phyloP scores from a whole-genome alignment of 257 asterid genomes.

The Solanum tacnaense region DNA sequence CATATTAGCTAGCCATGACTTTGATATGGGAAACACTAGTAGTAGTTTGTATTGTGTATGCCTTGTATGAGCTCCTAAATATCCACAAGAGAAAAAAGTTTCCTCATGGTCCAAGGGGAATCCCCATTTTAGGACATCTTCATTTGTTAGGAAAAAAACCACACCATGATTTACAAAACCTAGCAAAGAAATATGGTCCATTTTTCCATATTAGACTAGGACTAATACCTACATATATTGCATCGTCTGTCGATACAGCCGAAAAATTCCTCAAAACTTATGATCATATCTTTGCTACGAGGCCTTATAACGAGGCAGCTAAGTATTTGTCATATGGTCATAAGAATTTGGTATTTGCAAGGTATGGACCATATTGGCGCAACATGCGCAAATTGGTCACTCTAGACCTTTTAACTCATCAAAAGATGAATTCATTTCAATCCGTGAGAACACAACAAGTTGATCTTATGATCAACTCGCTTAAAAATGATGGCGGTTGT shows the following conservation, averaged over 20 bases:
- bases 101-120: conserved; percentile 19
- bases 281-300: conserved; percentile 10
- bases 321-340: neutral
- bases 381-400: neutral
- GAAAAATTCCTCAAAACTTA: conserved; percentile 10
- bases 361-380: neutral
- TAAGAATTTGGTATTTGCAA: conserved; percentile 1
- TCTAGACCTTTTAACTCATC: neutral
- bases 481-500: neutral
- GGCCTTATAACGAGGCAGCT: conserved; percentile 6
- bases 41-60: neutral
- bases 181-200: conserved; percentile 16
- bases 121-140: neutral
- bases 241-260: conserved; percentile 9
- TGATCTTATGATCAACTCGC: neutral
- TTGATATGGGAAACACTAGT: neutral
- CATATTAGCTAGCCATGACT: neutral
- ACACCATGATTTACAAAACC: conserved; percentile 4
- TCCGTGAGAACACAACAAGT: neutral
- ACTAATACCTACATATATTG: conserved; percentile 6
- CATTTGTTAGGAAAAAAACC: conserved; percentile 11
- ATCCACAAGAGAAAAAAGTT: neutral
- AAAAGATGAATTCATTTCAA: neutral
- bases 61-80: neutral
- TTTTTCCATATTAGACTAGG: conserved; percentile 10